Evolutionary conservation across 768 basidiomycete genomes (phyloP).

Genomic region (Boletellus ananiceps): DNA sequence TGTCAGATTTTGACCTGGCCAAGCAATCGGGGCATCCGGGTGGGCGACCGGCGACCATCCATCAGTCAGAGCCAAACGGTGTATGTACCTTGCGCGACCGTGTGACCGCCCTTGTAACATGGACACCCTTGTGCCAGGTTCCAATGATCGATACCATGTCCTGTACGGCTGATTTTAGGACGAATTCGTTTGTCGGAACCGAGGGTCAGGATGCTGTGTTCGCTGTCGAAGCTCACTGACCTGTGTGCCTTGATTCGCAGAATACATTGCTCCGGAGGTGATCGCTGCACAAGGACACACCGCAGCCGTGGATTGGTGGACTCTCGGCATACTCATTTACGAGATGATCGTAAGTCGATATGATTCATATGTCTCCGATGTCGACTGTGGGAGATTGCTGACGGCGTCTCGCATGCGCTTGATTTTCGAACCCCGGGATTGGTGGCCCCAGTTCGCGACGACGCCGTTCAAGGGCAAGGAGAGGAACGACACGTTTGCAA

Average conservation of each 20-base stretch:
- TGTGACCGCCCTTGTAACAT: slow-evolving; percentile 6
- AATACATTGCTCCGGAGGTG: slow-evolving; percentile 99
- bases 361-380: slow-evolving; percentile 20
- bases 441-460: slow-evolving; percentile 75
- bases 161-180: slow-evolving; percentile 96
- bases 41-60: slow-evolving; percentile 82
- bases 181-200: slow-evolving; percentile 98
- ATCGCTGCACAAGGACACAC: slow-evolving; percentile 96
- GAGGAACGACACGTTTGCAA: slow-evolving; percentile 93
- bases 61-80: slow-evolving; percentile 82
- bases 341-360: slow-evolving; percentile 88
- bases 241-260: slow-evolving; percentile 39
- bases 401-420: slow-evolving; percentile 26
- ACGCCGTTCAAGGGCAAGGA: slow-evolving; percentile 98
- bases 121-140: slow-evolving; percentile 43
- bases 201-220: slow-evolving; percentile 61
- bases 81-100: slow-evolving; percentile 41
- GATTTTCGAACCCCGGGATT: slow-evolving; percentile 20
- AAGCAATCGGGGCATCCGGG: slow-evolving; percentile 89
- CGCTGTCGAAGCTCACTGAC: slow-evolving; percentile 13
- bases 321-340: slow-evolving; percentile 94
- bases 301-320: slow-evolving; percentile 99
- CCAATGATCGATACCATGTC: slow-evolving; percentile 95
- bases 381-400: slow-evolving; percentile 24
- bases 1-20: slow-evolving; percentile 98